Evolutionary conservation across 805 yeast genomes (phyloP).

Genomic region (Candida loeiensis): DNA sequence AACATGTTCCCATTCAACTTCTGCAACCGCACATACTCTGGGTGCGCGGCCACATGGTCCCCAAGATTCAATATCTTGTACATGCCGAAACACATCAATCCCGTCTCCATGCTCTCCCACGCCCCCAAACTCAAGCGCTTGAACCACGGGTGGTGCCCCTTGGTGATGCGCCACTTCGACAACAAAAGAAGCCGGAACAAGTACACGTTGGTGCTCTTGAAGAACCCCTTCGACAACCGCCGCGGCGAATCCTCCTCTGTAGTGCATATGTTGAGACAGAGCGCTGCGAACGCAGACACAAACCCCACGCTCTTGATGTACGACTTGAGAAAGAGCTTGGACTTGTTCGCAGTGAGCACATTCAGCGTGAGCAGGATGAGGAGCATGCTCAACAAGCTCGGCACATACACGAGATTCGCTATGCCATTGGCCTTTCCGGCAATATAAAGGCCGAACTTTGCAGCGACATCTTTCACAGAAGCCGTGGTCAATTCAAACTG

Average conservation of each 20-base stretch:
- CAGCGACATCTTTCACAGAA: conserved; percentile 10
- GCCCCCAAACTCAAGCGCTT: conserved; percentile 20
- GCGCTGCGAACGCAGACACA: conserved; percentile 27
- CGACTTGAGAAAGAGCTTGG: conserved; percentile 28
- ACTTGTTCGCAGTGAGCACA: conserved; percentile 14
- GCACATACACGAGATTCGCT: conserved; percentile 33
- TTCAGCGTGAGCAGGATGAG: conserved; percentile 35
- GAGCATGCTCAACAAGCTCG: conserved; percentile 34
- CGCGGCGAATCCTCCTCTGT: conserved; percentile 13
- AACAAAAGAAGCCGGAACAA: conserved; percentile 32
- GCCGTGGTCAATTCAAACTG: conserved; percentile 12
- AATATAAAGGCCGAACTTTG: conserved; percentile 18
- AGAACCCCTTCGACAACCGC: conserved; percentile 22
- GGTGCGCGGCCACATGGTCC: conserved; percentile 25
- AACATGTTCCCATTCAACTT: conserved; percentile 12
- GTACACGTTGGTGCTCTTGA: conserved; percentile 31
- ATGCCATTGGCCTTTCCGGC: conserved; percentile 27
- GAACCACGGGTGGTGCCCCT: conserved; percentile 37
- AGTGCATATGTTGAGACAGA: conserved; percentile 18
- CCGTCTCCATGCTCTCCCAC: conserved; percentile 33
- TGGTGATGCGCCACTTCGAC: conserved; percentile 40
- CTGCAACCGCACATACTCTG: conserved; percentile 6
- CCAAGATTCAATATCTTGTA: conserved; percentile 38
- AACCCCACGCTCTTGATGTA: conserved; percentile 36
- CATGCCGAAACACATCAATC: conserved; percentile 32